Evolutionary conservation across 2,329 filamentous ascomycete species (phyloP).

Genomic region (Fusarium pseudonygamai): DNA sequence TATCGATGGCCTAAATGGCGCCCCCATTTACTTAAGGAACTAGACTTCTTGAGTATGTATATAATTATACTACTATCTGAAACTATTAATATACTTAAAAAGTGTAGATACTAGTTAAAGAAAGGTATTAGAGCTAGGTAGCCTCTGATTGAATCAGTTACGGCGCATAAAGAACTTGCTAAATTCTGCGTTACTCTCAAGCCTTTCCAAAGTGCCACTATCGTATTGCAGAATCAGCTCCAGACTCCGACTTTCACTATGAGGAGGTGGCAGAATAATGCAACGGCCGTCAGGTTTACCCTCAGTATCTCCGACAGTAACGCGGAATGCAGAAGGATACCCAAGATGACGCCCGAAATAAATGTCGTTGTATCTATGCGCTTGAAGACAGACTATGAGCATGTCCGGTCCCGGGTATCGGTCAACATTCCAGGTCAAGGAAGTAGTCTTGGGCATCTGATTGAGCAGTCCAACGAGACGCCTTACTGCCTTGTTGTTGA

Average conservation of each 20-base stretch:
- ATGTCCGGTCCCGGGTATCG: slow-evolving; percentile 13
- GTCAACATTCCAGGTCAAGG: slow-evolving; percentile 11
- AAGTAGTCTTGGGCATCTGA: slow-evolving; percentile 15
- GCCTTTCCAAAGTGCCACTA: neutral
- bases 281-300: slow-evolving; percentile 12
- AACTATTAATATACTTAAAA: too few species aligned
- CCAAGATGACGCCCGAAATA: neutral
- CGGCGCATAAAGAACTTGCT: neutral
- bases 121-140: neutral
- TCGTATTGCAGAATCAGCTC: slow-evolving; percentile 4
- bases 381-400: slow-evolving; percentile 17
- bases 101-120: neutral
- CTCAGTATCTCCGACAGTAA: slow-evolving; percentile 9
- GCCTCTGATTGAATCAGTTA: neutral
- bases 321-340: neutral
- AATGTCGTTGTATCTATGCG: slow-evolving; percentile 3
- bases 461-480: slow-evolving; percentile 14
- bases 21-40: neutral
- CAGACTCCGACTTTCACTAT: neutral
- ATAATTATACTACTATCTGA: neutral
- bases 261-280: neutral
- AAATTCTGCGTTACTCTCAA: neutral
- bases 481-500: slow-evolving; percentile 8
- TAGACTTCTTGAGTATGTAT: neutral
- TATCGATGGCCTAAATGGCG: neutral